These are phyloP conservation scores for Mariannaea sp. DNA, from an alignment of 2,329 filamentous ascomycete species.

Conservation along the genomic window DNA sequence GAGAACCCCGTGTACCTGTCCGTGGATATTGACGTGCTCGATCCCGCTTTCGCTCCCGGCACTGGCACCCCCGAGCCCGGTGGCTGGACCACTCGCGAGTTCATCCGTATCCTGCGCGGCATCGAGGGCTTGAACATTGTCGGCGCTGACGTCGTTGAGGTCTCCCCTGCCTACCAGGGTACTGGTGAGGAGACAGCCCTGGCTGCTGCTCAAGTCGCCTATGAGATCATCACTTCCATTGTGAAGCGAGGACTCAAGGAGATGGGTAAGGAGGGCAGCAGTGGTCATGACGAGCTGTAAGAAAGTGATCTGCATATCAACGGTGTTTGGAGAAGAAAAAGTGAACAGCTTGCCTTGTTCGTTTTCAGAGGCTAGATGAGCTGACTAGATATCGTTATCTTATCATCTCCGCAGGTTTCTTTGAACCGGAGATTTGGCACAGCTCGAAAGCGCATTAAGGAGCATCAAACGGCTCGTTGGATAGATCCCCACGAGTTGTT, in stretches of 20 bases:
- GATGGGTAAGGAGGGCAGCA: constrained; percentile 43
- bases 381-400: background rate
- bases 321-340: background rate
- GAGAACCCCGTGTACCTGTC: constrained; percentile 81
- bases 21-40: constrained; percentile 83
- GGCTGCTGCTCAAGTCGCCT: constrained; percentile 82
- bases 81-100: constrained; percentile 87
- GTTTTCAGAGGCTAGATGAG: no score
- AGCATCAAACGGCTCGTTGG: no score
- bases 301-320: background rate
- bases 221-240: constrained; percentile 81
- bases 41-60: constrained; percentile 69
- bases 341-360: background rate
- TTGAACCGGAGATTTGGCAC: no score
- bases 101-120: constrained; percentile 81
- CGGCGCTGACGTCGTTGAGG: constrained; percentile 86
- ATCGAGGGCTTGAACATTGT: constrained; percentile 84
- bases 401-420: background rate
- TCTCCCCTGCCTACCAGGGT: constrained; percentile 82
- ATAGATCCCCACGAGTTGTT: no score
- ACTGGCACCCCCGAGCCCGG: constrained; percentile 90
- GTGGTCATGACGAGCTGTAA: constrained; percentile 45
- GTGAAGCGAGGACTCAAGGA: constrained; percentile 58
- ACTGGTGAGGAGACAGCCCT: constrained; percentile 79
- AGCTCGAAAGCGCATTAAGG: no score